Evolutionary conservation across 1,284 basidiomycete genomes (phyloP).

Genomic region (Trametes sp.): DNA sequence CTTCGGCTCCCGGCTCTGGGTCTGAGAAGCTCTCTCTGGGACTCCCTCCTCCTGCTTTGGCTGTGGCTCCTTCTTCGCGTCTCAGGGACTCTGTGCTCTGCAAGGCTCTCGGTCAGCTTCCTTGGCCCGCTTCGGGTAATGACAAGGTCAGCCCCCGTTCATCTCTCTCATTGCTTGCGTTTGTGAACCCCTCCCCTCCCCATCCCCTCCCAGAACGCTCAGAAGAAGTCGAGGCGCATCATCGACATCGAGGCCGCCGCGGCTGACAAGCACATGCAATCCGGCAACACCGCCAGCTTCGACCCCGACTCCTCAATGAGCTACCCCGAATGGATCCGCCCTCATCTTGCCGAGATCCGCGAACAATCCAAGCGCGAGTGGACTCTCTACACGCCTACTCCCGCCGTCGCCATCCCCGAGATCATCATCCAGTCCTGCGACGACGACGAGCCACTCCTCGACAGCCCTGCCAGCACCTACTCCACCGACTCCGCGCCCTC

Average conservation of each 20-base stretch:
- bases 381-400: constrained; percentile 14
- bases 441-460: constrained; percentile 9
- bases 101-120: constrained; percentile 16
- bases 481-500: constrained; percentile 18
- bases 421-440: constrained; percentile 24
- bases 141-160: constrained; percentile 19
- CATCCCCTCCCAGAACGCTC: neutral
- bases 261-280: neutral
- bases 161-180: neutral
- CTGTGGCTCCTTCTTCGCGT: constrained; percentile 15
- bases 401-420: constrained; percentile 13
- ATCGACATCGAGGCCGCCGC: constrained; percentile 16
- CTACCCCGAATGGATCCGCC: constrained; percentile 27
- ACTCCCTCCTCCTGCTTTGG: constrained; percentile 14
- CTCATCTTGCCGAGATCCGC: constrained; percentile 19
- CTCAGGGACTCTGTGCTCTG: constrained; percentile 24
- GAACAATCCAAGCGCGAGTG: constrained; percentile 25
- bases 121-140: constrained; percentile 3
- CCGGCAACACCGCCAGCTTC: neutral
- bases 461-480: constrained; percentile 22
- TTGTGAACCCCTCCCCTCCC: neutral
- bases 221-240: neutral
- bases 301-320: constrained; percentile 16
- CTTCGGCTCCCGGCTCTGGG: constrained; percentile 1
- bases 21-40: constrained; percentile 7